These are phyloP conservation scores for Aspergillus costaricaensis DNA, from an alignment of 2,329 filamentous ascomycete species.

Conservation along the genomic window DNA sequence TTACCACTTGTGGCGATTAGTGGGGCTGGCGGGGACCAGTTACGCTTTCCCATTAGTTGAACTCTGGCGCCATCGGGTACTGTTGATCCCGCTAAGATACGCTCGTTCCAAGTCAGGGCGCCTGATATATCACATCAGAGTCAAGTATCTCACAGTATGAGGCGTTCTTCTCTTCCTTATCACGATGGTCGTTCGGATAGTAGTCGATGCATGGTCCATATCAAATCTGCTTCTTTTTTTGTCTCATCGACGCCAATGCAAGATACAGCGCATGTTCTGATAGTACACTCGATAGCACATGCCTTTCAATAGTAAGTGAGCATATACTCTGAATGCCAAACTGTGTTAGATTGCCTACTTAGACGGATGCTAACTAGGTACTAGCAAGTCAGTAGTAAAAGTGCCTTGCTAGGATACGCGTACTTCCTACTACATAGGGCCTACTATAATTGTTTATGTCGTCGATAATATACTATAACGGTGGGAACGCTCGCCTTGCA, in stretches of 20 bases:
- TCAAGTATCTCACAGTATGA: no score
- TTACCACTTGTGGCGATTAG: background rate
- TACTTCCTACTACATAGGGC: background rate
- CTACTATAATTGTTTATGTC: background rate
- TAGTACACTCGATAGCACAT: slow-evolving; percentile 15
- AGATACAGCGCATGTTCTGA: slow-evolving; percentile 16
- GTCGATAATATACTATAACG: background rate
- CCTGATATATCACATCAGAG: slow-evolving; percentile 18
- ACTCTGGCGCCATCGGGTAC: background rate
- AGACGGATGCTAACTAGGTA: background rate
- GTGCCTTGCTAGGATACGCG: background rate
- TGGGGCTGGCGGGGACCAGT: background rate
- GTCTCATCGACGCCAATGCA: slow-evolving; percentile 10
- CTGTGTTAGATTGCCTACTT: background rate
- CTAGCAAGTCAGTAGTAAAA: background rate
- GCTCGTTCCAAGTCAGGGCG: background rate
- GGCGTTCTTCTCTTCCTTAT: background rate
- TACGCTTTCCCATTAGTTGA: background rate
- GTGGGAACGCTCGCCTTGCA: background rate
- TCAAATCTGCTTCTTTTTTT: background rate
- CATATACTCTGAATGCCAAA: background rate
- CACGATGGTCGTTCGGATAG: slow-evolving; percentile 5
- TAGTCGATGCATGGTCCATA: slow-evolving; percentile 3
- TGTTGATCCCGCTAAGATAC: slow-evolving; percentile 4
- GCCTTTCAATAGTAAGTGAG: background rate